Base-by-base conservation (phyloP, 2,329 filamentous ascomycete species). In the Aaosphaeria pasadenensis region DNA sequence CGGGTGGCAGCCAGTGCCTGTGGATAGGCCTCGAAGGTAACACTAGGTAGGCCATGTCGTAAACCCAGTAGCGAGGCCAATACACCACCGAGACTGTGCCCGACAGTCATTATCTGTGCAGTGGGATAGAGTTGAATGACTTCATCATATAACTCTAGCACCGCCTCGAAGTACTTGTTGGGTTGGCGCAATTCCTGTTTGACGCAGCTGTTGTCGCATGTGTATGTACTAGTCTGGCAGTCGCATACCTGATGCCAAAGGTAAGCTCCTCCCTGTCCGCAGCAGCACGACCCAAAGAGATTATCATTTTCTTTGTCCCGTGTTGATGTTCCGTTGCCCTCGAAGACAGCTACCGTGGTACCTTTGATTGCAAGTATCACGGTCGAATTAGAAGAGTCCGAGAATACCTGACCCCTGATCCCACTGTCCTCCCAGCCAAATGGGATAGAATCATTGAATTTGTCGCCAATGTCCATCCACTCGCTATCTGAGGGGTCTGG, bases 301-400 rank as follows among this genome's bases (percentile, higher is more conserved):
- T 69, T 69, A 52, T 69, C 66, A 43, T 69, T 69, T 6, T 68
- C 66, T 43, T 69, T 69, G 46, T 69, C 66, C 39, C 63, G 59
- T 2, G 59, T 60, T 4, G 64, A 67, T 1, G 66, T 69, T 6
- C 66, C 66, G 31, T 68, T 66, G 11, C 65, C 63, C 43, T 67
- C 66, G 42, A 67, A 69, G 57, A 69, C 62, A 39, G 65, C 58
- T 5, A 68, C 60, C 7, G 63, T 64, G 11, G 66, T 69, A 36
- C 66, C 66, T 47, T 69, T 69, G 29, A 69, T 56, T 9, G 64
- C 51, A 4, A 69, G 52, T 11, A 69, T 58, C 30, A 69, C 59
- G 11, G 66, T 67, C 2, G 55, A 59, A 48, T 69, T 69, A 1
- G 54, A 62, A 5, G 59, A 58, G 35, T 69, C 66, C 45, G 53